Conservation (phyloP, 179 eudicot species). For the Gypsophila paniculata region DNA sequence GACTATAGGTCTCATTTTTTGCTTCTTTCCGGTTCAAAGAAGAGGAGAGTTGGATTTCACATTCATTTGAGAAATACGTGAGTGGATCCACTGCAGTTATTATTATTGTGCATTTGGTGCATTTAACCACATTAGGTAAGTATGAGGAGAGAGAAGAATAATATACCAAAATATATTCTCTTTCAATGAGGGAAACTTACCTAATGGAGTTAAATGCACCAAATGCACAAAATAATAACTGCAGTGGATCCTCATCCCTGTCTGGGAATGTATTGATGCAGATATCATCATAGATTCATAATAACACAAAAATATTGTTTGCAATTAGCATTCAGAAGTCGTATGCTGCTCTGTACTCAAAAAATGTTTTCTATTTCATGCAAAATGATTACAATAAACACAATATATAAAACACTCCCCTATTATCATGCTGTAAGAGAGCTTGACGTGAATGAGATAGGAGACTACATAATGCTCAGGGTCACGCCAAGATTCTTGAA, state of each 20-base stretch:
- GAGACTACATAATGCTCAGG: slow-evolving; percentile 15
- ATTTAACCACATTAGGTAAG: too few relatives aligned
- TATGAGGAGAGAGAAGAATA: too few relatives aligned
- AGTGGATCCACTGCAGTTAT: too few relatives aligned
- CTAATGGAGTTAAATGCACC: too few relatives aligned
- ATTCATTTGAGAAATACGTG: slow-evolving; percentile 19
- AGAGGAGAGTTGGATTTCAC: slow-evolving; percentile 21
- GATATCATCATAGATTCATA: background rate
- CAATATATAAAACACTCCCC: slow-evolving; percentile 9
- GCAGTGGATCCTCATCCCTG: too few relatives aligned
- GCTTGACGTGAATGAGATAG: slow-evolving; percentile 4
- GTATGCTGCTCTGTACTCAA: background rate
- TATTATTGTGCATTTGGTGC: too few relatives aligned
- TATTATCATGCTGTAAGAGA: slow-evolving; percentile 8
- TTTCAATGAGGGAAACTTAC: too few relatives aligned
- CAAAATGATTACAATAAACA: background rate
- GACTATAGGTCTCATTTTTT: slow-evolving; percentile 30
- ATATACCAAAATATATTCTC: too few relatives aligned
- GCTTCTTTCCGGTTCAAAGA: slow-evolving; percentile 30
- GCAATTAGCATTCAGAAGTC: background rate
- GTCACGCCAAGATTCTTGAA: background rate
- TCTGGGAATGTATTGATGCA: background rate
- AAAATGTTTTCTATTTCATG: slow-evolving; percentile 10
- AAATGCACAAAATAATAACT: too few relatives aligned
- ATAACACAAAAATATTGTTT: background rate